Evolutionary conservation across 306 rosid species (phyloP).

Genomic region (Dryas alaskensis): DNA sequence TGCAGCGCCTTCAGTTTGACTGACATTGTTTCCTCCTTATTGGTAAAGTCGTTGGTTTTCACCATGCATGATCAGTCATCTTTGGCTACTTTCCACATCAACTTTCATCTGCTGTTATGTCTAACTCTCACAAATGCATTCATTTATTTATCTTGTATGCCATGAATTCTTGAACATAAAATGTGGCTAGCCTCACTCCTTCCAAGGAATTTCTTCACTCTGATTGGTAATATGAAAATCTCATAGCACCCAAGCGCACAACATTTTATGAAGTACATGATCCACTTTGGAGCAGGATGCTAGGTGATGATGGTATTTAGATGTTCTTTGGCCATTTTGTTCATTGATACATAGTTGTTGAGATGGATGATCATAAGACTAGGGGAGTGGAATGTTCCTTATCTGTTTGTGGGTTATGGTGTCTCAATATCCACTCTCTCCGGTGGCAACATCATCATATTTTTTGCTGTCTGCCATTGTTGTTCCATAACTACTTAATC

Average conservation of each 20-base stretch:
- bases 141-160: not conserved
- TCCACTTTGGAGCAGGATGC: not conserved
- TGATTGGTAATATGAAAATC: not conserved
- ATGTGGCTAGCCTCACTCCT: not conserved
- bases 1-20: no score
- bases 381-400: not conserved
- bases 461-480: no score
- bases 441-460: not conserved
- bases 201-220: not conserved
- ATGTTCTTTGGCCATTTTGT: not conserved
- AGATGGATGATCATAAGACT: not conserved
- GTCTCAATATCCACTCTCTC: not conserved
- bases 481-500: not conserved
- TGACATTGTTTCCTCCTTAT: no score
- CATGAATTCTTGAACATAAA: not conserved
- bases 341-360: constrained; percentile 1
- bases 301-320: not conserved
- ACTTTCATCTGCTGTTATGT: not conserved
- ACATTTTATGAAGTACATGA: not conserved
- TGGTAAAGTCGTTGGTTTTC: no score
- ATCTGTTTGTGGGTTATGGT: not conserved
- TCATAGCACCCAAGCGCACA: not conserved
- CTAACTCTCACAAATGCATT: not conserved
- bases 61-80: no score
- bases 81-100: not conserved